Conservation (phyloP, 2,329 filamentous ascomycete species). For the Zelopaecilomyces penicillatus region DNA sequence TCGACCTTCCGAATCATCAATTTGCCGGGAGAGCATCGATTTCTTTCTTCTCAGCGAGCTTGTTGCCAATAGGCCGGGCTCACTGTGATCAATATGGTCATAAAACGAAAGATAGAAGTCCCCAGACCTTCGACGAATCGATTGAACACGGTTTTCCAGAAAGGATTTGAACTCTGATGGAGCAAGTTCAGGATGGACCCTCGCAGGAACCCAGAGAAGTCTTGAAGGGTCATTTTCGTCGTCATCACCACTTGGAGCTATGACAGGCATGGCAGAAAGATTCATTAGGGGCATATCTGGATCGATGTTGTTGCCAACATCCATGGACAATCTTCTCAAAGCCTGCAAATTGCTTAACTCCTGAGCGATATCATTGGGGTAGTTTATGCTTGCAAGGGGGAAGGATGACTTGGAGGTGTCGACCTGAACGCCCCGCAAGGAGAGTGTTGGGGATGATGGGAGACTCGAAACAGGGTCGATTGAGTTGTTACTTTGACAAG, state of each 20-base stretch:
- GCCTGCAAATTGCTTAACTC: slow-evolving; percentile 90
- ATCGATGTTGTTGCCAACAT: slow-evolving; percentile 64
- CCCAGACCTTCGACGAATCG: slow-evolving; percentile 76
- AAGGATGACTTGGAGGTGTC: slow-evolving; percentile 60
- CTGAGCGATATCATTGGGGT: slow-evolving; percentile 81
- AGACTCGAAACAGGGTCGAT: slow-evolving; percentile 34
- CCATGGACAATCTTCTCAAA: slow-evolving; percentile 88
- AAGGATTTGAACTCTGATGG: slow-evolving; percentile 97
- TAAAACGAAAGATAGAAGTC: slow-evolving; percentile 57
- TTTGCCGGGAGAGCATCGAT: slow-evolving; percentile 89
- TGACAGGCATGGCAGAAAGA: slow-evolving; percentile 60
- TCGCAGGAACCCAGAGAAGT: slow-evolving; percentile 90
- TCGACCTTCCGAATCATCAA: slow-evolving; percentile 60
- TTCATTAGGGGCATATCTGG: slow-evolving; percentile 67
- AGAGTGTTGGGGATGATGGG: slow-evolving; percentile 43
- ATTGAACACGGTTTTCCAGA: slow-evolving; percentile 84
- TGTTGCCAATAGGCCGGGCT: slow-evolving; percentile 31
- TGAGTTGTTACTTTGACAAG: slow-evolving; percentile 32
- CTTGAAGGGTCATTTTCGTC: slow-evolving; percentile 84
- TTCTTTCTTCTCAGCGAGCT: slow-evolving; percentile 73
- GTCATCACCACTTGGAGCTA: slow-evolving; percentile 62
- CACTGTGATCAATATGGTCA: slow-evolving; percentile 39
- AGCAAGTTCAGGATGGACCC: slow-evolving; percentile 87
- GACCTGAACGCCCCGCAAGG: slow-evolving; percentile 45
- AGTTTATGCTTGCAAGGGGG: slow-evolving; percentile 81